These are phyloP conservation scores for Pezicula rhizophila DNA, from an alignment of 2,329 filamentous ascomycete species.

Conservation along the genomic window DNA sequence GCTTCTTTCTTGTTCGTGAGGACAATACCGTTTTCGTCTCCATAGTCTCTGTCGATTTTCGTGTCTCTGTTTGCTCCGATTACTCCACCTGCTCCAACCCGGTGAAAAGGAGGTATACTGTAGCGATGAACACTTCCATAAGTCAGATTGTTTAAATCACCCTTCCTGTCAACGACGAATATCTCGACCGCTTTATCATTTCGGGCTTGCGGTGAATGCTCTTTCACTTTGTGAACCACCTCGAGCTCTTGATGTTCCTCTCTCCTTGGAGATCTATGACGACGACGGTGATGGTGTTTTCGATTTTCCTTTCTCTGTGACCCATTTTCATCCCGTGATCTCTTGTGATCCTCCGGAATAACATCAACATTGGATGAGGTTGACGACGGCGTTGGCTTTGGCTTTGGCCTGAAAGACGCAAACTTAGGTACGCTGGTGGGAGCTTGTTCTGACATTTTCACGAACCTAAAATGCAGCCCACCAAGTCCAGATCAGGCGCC, in stretches of 20 bases:
- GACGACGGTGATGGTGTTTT: conserved; percentile 5
- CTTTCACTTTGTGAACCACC: too few species aligned
- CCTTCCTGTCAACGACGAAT: conserved; percentile 65
- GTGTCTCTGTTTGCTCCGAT: conserved; percentile 57
- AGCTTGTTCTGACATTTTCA: conserved; percentile 18
- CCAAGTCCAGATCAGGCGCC: neutral
- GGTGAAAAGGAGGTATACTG: conserved; percentile 64
- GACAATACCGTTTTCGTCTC: conserved; percentile 47
- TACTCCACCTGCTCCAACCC: conserved; percentile 62
- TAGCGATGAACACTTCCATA: conserved; percentile 72
- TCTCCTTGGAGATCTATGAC: conserved; percentile 10
- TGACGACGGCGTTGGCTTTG: conserved; percentile 29
- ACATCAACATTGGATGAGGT: conserved; percentile 4
- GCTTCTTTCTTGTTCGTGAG: conserved; percentile 31
- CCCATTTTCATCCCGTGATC: conserved; percentile 6
- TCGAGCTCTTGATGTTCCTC: conserved; percentile 6
- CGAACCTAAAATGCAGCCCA: neutral
- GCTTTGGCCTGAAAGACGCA: conserved; percentile 63
- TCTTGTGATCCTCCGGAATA: conserved; percentile 9
- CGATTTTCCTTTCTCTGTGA: conserved; percentile 9
- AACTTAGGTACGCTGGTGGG: conserved; percentile 58
- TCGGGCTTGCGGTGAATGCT: neutral
- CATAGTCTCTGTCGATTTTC: conserved; percentile 57
- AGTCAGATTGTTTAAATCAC: conserved; percentile 67
- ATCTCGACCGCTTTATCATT: conserved; percentile 21